Evolutionary conservation across 1,139 yeast genomes (phyloP), one percentile per base, ranked within the genome.

Genomic region (Pichiaceae sp.): DNA sequence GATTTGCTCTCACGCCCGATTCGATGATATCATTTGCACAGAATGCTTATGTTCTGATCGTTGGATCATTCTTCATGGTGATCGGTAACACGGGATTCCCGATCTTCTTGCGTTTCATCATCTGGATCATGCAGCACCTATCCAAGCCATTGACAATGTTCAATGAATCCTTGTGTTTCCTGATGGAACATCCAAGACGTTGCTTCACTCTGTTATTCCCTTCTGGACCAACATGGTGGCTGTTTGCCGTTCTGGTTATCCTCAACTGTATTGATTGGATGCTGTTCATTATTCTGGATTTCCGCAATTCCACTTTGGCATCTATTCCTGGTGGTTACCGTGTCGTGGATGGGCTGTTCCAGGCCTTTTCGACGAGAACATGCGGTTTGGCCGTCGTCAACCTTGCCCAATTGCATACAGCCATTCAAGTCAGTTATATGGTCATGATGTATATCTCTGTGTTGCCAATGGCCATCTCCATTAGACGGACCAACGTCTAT

Each of bases 391-490:
- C 82, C 0, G 79, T 82, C 28, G 72, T 89, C 24, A 77, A 81
- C 56, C 60, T 91, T 31, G 64, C 85, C 4, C 56, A 60, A 32
- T 64, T 91, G 37, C 94, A 89, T 52, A 91, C 96, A 0, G 95
- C 96, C 0, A 84, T 91, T 33, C 95, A 86, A 57, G 95, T 91
- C 30, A 79, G 94, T 51, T 93, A 93, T 57, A 72, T 87, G 78
- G 70, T 91, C 44, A 89, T 91, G 97, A 91, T 91, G 98, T 91
- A 93, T 63, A 86, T 93, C 23, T 89, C 97, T 4, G 96, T 91
- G 35, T 67, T 89, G 53, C 99, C 99, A 0, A 66, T 91, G 52
- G 98, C 98, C 29, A 91, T 91, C 50, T 85, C 96, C 32, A 87
- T 91, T 47, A 78, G 99, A 62, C 74, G 96, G 56, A 91, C 98